Conservation (phyloP, 1,139 yeast genomes). For the Geotrichum carabidarum region DNA sequence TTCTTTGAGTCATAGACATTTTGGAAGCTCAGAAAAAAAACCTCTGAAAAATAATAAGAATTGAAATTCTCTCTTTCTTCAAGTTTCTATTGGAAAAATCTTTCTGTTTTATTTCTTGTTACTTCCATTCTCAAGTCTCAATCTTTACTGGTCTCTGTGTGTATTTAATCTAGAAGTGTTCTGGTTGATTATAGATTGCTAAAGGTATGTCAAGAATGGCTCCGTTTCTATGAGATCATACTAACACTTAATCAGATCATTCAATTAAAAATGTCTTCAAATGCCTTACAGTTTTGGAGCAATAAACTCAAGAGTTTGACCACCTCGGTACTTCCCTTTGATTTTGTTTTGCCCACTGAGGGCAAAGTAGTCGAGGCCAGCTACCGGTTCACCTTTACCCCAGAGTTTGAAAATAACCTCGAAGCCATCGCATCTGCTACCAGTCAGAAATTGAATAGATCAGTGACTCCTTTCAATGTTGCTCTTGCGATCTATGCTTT, state of each 20-base stretch:
- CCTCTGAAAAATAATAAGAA: neutral
- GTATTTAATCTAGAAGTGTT: neutral
- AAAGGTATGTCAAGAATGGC: neutral
- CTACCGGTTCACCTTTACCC: conserved; percentile 36
- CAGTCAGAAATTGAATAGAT: conserved; percentile 16
- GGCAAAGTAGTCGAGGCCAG: conserved; percentile 64
- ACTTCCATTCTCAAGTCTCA: neutral
- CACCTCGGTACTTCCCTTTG: conserved; percentile 80
- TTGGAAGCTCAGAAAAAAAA: neutral
- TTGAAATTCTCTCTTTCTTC: neutral
- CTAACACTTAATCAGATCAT: neutral
- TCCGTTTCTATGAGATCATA: neutral
- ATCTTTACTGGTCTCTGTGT: neutral
- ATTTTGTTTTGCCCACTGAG: conserved; percentile 73
- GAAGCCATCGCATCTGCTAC: conserved; percentile 21
- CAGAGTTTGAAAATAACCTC: conserved; percentile 19
- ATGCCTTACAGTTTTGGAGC: conserved; percentile 53
- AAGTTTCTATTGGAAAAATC: neutral
- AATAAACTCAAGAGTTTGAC: conserved; percentile 72
- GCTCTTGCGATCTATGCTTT: conserved; percentile 69
- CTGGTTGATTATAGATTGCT: too few species aligned
- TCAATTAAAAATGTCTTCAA: conserved; percentile 14
- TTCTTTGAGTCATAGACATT: conserved; percentile 1
- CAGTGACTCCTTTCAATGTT: conserved; percentile 41
- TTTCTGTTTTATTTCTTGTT: neutral